Evolutionary conservation across 1,284 basidiomycete species (phyloP).

Genomic region (Leccinum subrobustum): DNA sequence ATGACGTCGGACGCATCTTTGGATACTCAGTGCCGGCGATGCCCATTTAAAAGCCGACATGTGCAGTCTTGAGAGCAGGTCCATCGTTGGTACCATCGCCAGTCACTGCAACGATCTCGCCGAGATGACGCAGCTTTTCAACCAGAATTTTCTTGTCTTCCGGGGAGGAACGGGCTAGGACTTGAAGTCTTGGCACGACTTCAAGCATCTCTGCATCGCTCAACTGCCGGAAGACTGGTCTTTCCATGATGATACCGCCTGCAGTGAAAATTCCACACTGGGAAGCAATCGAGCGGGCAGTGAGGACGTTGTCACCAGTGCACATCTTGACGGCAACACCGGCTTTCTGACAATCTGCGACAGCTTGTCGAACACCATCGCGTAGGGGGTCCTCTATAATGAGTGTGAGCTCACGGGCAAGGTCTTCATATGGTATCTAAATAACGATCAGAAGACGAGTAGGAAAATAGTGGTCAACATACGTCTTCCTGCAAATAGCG

Average conservation of each 20-base stretch:
- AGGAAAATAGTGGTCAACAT: constrained; percentile 6
- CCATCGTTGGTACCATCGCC: constrained; percentile 99
- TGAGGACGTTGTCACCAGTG: constrained; percentile 96
- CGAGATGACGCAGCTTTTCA: constrained; percentile 82
- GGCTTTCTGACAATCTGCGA: constrained; percentile 81
- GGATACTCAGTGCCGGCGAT: constrained; percentile 98
- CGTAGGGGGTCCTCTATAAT: constrained; percentile 97
- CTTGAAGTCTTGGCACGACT: constrained; percentile 69
- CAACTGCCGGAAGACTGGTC: constrained; percentile 73
- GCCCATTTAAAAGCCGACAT: constrained; percentile 98
- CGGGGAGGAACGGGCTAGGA: constrained; percentile 93
- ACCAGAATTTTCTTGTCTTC: constrained; percentile 96
- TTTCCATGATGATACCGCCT: constrained; percentile 97
- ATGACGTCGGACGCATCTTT: constrained; percentile 99
- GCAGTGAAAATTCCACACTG: constrained; percentile 94
- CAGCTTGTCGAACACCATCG: constrained; percentile 85
- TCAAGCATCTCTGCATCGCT: constrained; percentile 56
- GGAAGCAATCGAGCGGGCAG: constrained; percentile 88
- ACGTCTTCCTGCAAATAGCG: constrained; percentile 57
- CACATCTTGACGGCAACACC: constrained; percentile 99
- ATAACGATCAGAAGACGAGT: constrained; percentile 4
- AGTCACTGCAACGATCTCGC: constrained; percentile 95
- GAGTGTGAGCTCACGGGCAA: constrained; percentile 78
- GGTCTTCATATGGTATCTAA: constrained; percentile 68
- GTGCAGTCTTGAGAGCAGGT: constrained; percentile 91